Evolutionary conservation across 805 yeast genomes (phyloP).

Genomic region (Kuraishia hungarica): DNA sequence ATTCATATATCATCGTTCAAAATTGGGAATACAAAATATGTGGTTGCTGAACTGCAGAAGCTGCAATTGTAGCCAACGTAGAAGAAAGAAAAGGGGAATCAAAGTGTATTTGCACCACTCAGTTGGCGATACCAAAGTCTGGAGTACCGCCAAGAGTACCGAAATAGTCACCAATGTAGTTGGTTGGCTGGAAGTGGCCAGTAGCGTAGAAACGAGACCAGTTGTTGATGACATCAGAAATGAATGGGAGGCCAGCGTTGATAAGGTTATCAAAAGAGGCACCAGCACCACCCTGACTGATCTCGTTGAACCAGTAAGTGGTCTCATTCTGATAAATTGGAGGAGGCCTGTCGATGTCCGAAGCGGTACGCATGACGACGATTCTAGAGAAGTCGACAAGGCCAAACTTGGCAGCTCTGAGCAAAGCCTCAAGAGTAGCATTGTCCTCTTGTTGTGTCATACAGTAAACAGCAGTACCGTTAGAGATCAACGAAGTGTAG

Average conservation of each 20-base stretch:
- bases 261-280: conserved; percentile 39
- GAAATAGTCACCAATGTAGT: conserved; percentile 47
- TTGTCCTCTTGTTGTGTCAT: conserved; percentile 52
- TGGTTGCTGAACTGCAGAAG: background rate
- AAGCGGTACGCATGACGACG: conserved; percentile 46
- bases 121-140: conserved; percentile 17
- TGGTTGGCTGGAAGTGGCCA: conserved; percentile 26
- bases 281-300: conserved; percentile 34
- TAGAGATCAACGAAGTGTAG: conserved; percentile 35
- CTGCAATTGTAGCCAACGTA: background rate
- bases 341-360: conserved; percentile 48
- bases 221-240: conserved; percentile 36
- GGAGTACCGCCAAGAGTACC: conserved; percentile 37
- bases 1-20: background rate
- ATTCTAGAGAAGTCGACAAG: conserved; percentile 42
- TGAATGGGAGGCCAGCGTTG: conserved; percentile 40
- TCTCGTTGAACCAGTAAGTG: conserved; percentile 33
- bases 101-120: background rate
- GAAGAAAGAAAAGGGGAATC: background rate
- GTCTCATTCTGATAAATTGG: conserved; percentile 30
- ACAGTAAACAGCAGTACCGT: conserved; percentile 44
- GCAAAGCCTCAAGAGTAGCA: conserved; percentile 44
- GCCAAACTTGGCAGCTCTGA: conserved; percentile 38
- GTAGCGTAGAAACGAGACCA: conserved; percentile 25
- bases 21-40: background rate